A percentile compares a stretch with the other conserved stretches of the same genome.
Evolutionary conservation across 2,329 filamentous ascomycete genomes (phyloP).

Genomic region (Camptophora hylomeconis): DNA sequence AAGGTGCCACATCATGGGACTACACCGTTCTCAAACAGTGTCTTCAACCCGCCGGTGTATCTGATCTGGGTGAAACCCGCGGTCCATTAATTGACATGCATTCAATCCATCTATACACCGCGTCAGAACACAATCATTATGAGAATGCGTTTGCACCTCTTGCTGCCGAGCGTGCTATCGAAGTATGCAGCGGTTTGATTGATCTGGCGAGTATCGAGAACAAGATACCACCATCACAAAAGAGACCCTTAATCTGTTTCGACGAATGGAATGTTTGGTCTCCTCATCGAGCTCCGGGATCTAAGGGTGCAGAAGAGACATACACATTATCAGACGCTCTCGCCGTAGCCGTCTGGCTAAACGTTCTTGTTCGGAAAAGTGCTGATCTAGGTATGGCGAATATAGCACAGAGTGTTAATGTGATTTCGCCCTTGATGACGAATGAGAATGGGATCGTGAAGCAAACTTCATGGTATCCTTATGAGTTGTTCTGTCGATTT

Average conservation of each 20-base stretch:
- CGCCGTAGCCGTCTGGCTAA: constrained; percentile 62
- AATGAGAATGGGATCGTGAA: constrained; percentile 48
- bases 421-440: constrained; percentile 67
- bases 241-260: constrained; percentile 60
- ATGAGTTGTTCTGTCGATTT: constrained; percentile 54
- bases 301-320: constrained; percentile 57
- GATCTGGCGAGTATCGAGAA: constrained; percentile 60
- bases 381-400: constrained; percentile 64
- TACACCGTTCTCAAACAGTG: constrained; percentile 59
- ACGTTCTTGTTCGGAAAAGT: constrained; percentile 62
- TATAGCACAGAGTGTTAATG: constrained; percentile 66
- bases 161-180: constrained; percentile 59
- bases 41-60: constrained; percentile 37
- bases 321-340: constrained; percentile 66
- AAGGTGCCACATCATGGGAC: constrained; percentile 59
- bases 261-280: constrained; percentile 84
- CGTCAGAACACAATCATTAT: constrained; percentile 37
- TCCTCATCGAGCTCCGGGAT: constrained; percentile 55
- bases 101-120: constrained; percentile 68
- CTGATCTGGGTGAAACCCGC: constrained; percentile 22
- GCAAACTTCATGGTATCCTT: constrained; percentile 65
- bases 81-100: constrained; percentile 58
- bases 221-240: constrained; percentile 40
- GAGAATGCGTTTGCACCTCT: constrained; percentile 51
- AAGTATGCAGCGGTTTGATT: constrained; percentile 55